Evolutionary conservation across 352 stramenopile species (phyloP), one percentile per base, ranked within the genome.

Genomic region (Blastocystis sp.): DNA sequence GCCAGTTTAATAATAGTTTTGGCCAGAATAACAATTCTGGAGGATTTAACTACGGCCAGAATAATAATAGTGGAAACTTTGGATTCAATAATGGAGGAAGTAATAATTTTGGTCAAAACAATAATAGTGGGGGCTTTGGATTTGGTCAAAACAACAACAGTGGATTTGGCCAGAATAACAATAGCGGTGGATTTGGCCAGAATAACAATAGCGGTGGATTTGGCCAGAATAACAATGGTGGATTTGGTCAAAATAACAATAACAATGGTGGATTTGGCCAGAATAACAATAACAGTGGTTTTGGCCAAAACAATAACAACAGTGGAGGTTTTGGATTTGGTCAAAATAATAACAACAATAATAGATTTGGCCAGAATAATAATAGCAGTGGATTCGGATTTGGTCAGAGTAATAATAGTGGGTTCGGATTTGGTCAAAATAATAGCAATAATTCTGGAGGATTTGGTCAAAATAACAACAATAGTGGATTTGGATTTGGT

Each of bases 91-190:
- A 41, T 54, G n/a, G 65, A 47, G 39, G 41, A n/a, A 20, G 34
- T 34, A 76, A 43, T 45, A 43, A n/a, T 39, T 43, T 43, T 76
- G 65, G 16, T 26, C 24, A 76, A n/a, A 76, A 55, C n/a, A 76
- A 76, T 76, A 76, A 47, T 43, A 76, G 54, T 43, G 39, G 34
- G n/a, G 65, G 65, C 39, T 76, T 76, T 43, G 65, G 65, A 5
- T 59, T 59, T 59, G 50, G 50, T 59, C 50, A 59, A n/a, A 59
- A 59, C 13, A 55, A 41, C 43, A 76, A 76, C n/a, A 3, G 26
- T 43, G 65, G 65, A 24, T 76, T 76, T 43, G 65, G 65, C 3
- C n/a, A 41, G 30, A 76, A 76, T 24, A 66, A 66, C 3, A 37
- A 37, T 1, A 45, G 3, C 11, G 39, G 26, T 24, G 65, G 65